Conservation (phyloP, 768 basidiomycete species). For the Dendrothele bispora region DNA sequence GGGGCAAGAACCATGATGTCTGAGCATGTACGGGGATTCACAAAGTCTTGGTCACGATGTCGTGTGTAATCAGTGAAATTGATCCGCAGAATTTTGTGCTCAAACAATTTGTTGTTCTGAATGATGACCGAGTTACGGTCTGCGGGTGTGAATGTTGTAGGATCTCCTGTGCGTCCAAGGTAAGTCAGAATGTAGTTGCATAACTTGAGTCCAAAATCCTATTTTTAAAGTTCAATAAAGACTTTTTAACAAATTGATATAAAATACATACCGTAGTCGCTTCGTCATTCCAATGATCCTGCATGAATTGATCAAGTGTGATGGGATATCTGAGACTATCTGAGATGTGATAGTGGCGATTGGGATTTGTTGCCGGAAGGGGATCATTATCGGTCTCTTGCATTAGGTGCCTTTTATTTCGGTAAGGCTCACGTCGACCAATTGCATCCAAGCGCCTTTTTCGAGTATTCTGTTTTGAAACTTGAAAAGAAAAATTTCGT, state of each 20-base stretch:
- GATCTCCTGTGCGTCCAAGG: slow-evolving; percentile 15
- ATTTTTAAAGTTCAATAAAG: too few species aligned
- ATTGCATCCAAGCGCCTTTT: background rate
- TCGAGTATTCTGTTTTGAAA: slow-evolving; percentile 16
- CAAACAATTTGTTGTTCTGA: slow-evolving; percentile 20
- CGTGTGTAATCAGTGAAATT: slow-evolving; percentile 37
- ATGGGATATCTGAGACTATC: too few species aligned
- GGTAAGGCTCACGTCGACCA: background rate
- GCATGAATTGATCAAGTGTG: too few species aligned
- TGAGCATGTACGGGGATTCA: slow-evolving; percentile 23
- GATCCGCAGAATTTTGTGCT: slow-evolving; percentile 10
- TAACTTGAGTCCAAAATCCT: slow-evolving; percentile 26
- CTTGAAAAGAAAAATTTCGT: slow-evolving; percentile 14
- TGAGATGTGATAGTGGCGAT: too few species aligned
- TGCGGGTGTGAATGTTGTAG: slow-evolving; percentile 8
- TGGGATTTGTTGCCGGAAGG: too few species aligned
- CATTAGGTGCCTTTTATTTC: background rate
- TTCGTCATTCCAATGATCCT: too few species aligned
- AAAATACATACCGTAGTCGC: too few species aligned
- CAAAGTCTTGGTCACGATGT: slow-evolving; percentile 27
- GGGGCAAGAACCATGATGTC: slow-evolving; percentile 22
- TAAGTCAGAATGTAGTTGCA: slow-evolving; percentile 26
- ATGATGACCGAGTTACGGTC: slow-evolving; percentile 14
- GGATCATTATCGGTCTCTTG: too few species aligned
- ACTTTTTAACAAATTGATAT: too few species aligned